Evolutionary conservation across 1,284 basidiomycete species (phyloP), one percentile per base, ranked within the genome.

Genomic region (Agroathelia rolfsii): DNA sequence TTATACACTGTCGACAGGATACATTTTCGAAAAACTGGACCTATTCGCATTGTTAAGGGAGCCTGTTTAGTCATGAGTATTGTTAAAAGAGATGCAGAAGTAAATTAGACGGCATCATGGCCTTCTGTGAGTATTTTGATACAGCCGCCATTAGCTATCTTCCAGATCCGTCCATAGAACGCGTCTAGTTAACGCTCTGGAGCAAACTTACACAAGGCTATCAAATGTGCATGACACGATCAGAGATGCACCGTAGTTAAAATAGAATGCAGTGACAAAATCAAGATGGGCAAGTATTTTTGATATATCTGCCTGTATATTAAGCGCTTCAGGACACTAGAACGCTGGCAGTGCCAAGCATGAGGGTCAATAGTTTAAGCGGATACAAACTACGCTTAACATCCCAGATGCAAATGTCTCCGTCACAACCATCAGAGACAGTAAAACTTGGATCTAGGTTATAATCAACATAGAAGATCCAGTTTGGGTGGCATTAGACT

Each of bases 91-190:
- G 19, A 28, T 3, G 19, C 14, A 3, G n/a, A 19, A 5, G 59
- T 68, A 25, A 52, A 89, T 78, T 92, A 85, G 19, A 94, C 77
- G 1, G 86, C 80, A 42, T 92, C 78, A 37, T 87, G 80, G 11
- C 83, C 85, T 56, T 96, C 92, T 6, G 90, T 86, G 7, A 98
- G 68, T 0, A 94, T 98, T 57, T 96, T 96, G 10, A 98, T 69
- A 57, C 95, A 98, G 50, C 95, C 89, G 0, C 92, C 94, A 5
- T 85, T 83, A 14, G 75, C 72, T 0, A 85, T 83, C 48, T 94
- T 89, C 95, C 95, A 98, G 51, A 95, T 82, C 15, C 92, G 90
- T 48, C 92, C 95, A 46, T 28, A 27, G 17, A n/a, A n/a, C n/a
- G n/a, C n/a, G n/a, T n/a, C n/a, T n/a, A n/a, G n/a, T n/a, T n/a